A percentile compares a stretch with the other conserved stretches of the same genome.
These are phyloP conservation scores for Suhomyces canberraensis DNA, from an alignment of 805 yeast genomes.

Conservation along the genomic window DNA sequence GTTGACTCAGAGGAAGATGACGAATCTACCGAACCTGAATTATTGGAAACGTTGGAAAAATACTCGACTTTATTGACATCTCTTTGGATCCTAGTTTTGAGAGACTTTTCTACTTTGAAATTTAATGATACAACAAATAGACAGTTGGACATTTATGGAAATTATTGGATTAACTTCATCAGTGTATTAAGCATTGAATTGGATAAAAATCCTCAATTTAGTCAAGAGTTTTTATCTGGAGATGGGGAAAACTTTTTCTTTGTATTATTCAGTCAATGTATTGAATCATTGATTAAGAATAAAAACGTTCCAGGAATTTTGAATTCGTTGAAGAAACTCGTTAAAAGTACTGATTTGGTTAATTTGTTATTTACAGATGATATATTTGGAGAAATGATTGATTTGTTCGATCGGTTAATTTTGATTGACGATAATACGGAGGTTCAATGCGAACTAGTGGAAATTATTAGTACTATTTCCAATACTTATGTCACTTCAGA, in stretches of 20 bases:
- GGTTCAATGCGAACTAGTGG: conserved; percentile 52
- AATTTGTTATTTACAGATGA: conserved; percentile 60
- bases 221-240: conserved; percentile 48
- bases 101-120: conserved; percentile 69
- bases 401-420: conserved; percentile 68
- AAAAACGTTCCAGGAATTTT: conserved; percentile 52
- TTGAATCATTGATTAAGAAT: conserved; percentile 60
- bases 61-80: conserved; percentile 63
- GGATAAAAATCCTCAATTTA: conserved; percentile 44
- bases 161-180: conserved; percentile 73
- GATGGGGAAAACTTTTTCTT: conserved; percentile 69
- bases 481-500: conserved; percentile 16
- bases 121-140: conserved; percentile 44
- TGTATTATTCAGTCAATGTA: conserved; percentile 78
- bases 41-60: conserved; percentile 49
- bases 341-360: conserved; percentile 55
- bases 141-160: conserved; percentile 47
- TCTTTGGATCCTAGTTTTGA: conserved; percentile 72
- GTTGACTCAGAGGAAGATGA: conserved; percentile 24
- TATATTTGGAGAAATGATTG: conserved; percentile 72
- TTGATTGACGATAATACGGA: conserved; percentile 58
- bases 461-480: conserved; percentile 30
- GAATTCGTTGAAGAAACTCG: conserved; percentile 43
- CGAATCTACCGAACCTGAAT: conserved; percentile 35
- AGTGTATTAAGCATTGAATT: conserved; percentile 70